Evolutionary conservation across 805 yeast species (phyloP).

Genomic region (Yueomyces sp.): DNA sequence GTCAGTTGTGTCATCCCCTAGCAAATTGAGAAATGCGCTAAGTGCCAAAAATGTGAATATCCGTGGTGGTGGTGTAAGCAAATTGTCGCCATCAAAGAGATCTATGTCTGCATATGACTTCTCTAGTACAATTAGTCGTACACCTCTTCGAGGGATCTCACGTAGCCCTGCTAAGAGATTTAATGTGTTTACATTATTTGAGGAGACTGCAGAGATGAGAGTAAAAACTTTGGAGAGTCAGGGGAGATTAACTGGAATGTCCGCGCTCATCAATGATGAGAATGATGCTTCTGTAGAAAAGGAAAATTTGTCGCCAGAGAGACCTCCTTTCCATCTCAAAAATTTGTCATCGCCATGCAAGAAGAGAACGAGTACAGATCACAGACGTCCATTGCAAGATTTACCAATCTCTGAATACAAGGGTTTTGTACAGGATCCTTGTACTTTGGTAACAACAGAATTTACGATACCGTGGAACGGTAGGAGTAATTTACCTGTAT

Average conservation of each 20-base stretch:
- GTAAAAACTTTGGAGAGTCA: conserved; percentile 6
- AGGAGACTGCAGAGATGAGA: conserved; percentile 12
- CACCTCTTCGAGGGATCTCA: too few relatives aligned
- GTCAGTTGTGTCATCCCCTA: conserved; percentile 8
- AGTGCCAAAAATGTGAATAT: conserved; percentile 12
- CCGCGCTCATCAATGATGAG: conserved; percentile 11
- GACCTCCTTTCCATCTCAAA: not conserved
- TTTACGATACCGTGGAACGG: conserved; percentile 8
- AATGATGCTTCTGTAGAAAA: conserved; percentile 8
- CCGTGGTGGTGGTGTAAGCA: not conserved
- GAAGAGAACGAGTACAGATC: not conserved
- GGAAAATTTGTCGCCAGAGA: conserved; percentile 10
- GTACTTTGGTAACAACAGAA: conserved; percentile 3
- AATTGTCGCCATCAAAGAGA: too few relatives aligned
- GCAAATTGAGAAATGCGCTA: conserved; percentile 12
- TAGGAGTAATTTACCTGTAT: conserved; percentile 8
- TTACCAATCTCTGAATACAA: conserved; percentile 7
- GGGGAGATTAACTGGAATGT: conserved; percentile 12
- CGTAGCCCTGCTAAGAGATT: too few relatives aligned
- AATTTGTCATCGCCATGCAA: too few relatives aligned
- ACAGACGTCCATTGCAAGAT: conserved; percentile 8
- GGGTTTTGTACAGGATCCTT: conserved; percentile 11
- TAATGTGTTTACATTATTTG: conserved; percentile 4
- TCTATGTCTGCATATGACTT: too few relatives aligned
- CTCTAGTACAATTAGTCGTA: too few relatives aligned